A percentile compares a stretch with the other conserved stretches of the same genome.
Conservation (phyloP, 2,329 filamentous ascomycete genomes). For the Eutypella sp. region DNA sequence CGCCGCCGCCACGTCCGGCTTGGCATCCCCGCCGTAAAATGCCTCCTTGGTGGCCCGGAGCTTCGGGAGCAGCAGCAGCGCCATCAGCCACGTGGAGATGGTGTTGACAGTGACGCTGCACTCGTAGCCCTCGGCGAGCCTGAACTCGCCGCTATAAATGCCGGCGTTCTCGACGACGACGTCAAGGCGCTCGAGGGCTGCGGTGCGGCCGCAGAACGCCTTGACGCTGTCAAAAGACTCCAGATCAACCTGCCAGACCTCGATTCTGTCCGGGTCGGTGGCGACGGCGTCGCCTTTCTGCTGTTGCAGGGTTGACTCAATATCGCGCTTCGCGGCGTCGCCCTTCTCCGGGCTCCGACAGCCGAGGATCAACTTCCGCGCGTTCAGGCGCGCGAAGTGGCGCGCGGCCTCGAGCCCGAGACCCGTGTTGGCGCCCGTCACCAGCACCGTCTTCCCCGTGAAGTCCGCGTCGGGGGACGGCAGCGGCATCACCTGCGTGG, state of each 20-base stretch:
- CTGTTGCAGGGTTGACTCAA: not conserved
- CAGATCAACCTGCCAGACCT: slow-evolving; percentile 4
- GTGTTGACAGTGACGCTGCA: slow-evolving; percentile 39
- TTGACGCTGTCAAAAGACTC: slow-evolving; percentile 5
- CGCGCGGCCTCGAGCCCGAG: slow-evolving; percentile 16
- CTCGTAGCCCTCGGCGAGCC: slow-evolving; percentile 4
- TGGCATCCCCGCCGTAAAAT: no score
- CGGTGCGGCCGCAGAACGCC: slow-evolving; percentile 8
- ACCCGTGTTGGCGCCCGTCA: slow-evolving; percentile 18
- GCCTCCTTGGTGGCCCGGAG: slow-evolving; percentile 27
- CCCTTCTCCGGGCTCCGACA: slow-evolving; percentile 27
- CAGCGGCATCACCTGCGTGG: not conserved
- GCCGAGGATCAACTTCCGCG: slow-evolving; percentile 34
- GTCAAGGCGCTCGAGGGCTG: slow-evolving; percentile 3
- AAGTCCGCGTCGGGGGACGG: not conserved
- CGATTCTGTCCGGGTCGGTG: slow-evolving; percentile 12
- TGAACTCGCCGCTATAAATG: not conserved
- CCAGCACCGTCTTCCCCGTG: slow-evolving; percentile 1
- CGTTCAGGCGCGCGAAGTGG: slow-evolving; percentile 20
- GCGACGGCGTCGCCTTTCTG: slow-evolving; percentile 25
- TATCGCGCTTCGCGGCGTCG: slow-evolving; percentile 1
- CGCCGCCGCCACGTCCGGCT: no score
- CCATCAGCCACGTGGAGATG: slow-evolving; percentile 39
- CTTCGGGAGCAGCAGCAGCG: slow-evolving; percentile 35
- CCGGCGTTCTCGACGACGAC: slow-evolving; percentile 4